A percentile compares a stretch with the other conserved stretches of the same genome.
Evolutionary conservation across 257 asterid species (phyloP).

Genomic region (Penstemon newberryi): DNA sequence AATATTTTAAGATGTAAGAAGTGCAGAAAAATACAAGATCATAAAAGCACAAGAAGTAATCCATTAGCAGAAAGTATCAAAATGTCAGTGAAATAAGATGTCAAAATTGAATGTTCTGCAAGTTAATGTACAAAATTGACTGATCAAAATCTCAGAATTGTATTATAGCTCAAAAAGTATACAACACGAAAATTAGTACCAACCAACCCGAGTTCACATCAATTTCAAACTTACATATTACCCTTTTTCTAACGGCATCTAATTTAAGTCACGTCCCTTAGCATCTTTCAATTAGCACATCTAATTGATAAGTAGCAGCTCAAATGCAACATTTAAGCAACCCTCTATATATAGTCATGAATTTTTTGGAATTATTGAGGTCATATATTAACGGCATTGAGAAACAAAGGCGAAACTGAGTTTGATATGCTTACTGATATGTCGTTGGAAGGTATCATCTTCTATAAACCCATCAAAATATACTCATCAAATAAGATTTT

Average conservation of each 20-base stretch:
- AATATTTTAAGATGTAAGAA: slow-evolving; percentile 18
- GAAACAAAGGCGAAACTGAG: background rate
- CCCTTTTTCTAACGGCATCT: background rate
- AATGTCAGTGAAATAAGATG: background rate
- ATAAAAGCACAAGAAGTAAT: slow-evolving; percentile 7
- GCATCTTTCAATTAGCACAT: slow-evolving; percentile 11
- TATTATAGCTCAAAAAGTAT: background rate
- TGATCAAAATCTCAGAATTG: background rate
- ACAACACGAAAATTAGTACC: slow-evolving; percentile 3
- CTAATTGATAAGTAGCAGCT: background rate
- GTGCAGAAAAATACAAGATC: background rate
- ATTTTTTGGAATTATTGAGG: background rate
- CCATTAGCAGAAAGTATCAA: background rate
- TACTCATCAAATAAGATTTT: slow-evolving; percentile 5
- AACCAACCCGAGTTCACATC: background rate
- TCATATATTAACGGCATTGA: background rate
- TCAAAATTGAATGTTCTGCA: slow-evolving; percentile 4
- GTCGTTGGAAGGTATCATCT: background rate
- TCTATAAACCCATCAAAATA: slow-evolving; percentile 2
- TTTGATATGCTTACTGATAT: background rate
- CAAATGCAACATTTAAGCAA: background rate
- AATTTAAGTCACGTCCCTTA: background rate
- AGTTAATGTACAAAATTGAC: background rate
- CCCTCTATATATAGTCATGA: background rate
- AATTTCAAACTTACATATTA: background rate